Base-by-base conservation (phyloP, 495 filamentous ascomycete species). In the Penicillium cosmopolitanum region DNA sequence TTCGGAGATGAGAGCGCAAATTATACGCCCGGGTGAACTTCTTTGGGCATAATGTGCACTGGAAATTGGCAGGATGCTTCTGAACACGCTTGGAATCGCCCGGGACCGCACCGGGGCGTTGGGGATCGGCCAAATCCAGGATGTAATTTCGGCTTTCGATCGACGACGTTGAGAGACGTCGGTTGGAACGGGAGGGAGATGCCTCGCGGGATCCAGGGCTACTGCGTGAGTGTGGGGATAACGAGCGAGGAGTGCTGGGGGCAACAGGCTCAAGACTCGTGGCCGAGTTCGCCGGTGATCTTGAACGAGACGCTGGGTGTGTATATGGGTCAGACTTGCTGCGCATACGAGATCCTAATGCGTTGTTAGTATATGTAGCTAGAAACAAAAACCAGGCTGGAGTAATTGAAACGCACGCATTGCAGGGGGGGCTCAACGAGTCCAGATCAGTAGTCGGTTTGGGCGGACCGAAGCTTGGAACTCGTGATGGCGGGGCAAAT, bases 21-120 rank as follows among this genome's bases (percentile, higher is more conserved):
- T 96, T 96, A 71, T 96, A 95, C 5, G 92, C 92, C 47, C 92
- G 85, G 2, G 92, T 96, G 63, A 95, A 96, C 5, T 88, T 86
- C 67, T 96, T 96, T 5, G 92, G 91, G 58, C 92, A 96, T 6
- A 96, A 79, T 11, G 72, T 87, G 65, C 92, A 96, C 63, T 95
- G 91, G 71, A 95, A 96, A 1, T 91, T 96, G 4, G 92, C 92
- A 2, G 95, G 95, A 68, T 98, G 95, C 64, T 97, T 98, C 69
- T 98, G 95, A 10, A 90, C 85, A 9, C 95, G 89, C 65, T 90
- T 94, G 19, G 77, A 76, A 18, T 85, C 84, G 51, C 76, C 78
- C 33, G 84, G 73, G n/a, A 75, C 73, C 8, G 84, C 83, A n/a
- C 84, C 87, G 52, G 89, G 90, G 56, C 92, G 90, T 21, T 89